A percentile compares a stretch with the other conserved stretches of the same genome.
phyloP scores from a whole-genome alignment of 2,329 filamentous ascomycete genomes.

The Xylogone sp. region DNA sequence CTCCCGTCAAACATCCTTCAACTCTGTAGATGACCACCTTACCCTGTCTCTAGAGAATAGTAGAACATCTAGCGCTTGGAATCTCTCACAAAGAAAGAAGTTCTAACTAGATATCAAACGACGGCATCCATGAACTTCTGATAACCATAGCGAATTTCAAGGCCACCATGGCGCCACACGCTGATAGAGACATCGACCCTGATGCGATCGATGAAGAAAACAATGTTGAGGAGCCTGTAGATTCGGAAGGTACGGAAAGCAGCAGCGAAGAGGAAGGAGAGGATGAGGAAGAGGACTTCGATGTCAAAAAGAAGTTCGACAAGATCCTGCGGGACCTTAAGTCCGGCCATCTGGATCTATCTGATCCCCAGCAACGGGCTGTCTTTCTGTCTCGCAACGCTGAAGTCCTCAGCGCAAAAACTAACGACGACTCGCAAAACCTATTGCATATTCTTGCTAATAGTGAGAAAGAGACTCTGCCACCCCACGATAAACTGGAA shows the following conservation, averaged over 20 bases:
- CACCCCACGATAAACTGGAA: conserved; percentile 2
- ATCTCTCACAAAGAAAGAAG: too few relatives aligned
- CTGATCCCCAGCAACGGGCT: background rate
- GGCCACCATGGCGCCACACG: background rate
- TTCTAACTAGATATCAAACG: too few relatives aligned
- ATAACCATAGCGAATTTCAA: background rate
- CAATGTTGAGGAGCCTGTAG: background rate
- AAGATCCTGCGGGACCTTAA: conserved; percentile 8
- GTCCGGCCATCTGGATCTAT: conserved; percentile 3
- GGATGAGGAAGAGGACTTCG: conserved; percentile 2
- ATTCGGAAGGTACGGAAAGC: background rate
- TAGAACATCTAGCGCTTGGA: too few relatives aligned
- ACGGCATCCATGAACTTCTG: too few relatives aligned
- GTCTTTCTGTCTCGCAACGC: background rate
- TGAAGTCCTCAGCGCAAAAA: background rate
- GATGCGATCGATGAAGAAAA: background rate
- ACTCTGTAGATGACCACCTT: too few relatives aligned
- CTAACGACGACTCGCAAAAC: conserved; percentile 4
- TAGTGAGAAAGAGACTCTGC: conserved; percentile 5
- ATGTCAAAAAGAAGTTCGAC: conserved; percentile 7
- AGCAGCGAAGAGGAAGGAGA: conserved; percentile 7
- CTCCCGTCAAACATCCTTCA: too few relatives aligned
- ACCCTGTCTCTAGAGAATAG: too few relatives aligned
- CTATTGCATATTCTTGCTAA: conserved; percentile 7
- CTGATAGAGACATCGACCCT: background rate